Percentiles rank a stretch among this genome's conserved stretches.
phyloP scores from a whole-genome alignment of 768 basidiomycete species.

The Calocera viscosa region DNA sequence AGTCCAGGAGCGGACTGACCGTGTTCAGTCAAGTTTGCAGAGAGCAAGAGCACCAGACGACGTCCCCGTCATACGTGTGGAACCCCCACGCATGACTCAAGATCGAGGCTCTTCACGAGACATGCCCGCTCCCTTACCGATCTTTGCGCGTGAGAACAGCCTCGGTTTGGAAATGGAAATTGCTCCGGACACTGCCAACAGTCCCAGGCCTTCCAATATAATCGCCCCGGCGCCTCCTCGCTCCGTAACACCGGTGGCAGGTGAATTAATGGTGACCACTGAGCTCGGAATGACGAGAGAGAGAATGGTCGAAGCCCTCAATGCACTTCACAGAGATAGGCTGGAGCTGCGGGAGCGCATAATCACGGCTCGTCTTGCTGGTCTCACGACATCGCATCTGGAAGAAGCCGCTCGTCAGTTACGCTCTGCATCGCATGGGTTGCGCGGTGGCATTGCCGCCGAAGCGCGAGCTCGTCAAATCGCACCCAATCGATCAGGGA shows the following conservation, averaged over 20 bases:
- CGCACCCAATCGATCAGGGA: not conserved
- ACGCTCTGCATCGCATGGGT: not conserved
- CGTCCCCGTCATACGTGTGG: not conserved
- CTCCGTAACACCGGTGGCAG: not conserved
- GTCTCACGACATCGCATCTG: not conserved
- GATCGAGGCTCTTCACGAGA: not conserved
- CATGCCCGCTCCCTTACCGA: not conserved
- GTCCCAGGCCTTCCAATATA: not conserved
- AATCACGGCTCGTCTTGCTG: not conserved
- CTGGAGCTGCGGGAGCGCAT: not conserved
- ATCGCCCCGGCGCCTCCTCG: not conserved
- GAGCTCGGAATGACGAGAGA: not conserved
- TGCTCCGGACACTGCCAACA: not conserved
- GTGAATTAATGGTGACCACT: not conserved
- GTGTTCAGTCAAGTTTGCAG: not conserved
- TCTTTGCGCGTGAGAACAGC: not conserved
- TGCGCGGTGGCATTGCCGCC: not conserved
- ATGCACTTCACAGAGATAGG: not conserved
- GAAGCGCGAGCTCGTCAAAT: not conserved
- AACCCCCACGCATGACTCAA: not conserved
- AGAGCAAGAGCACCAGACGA: not conserved
- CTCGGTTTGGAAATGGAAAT: not conserved
- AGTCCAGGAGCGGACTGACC: not conserved
- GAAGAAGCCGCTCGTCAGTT: not conserved
- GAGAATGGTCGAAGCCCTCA: not conserved